Evolutionary conservation across 2,329 filamentous ascomycete genomes (phyloP).

Genomic region (Ophidiomyces ophidiicola): DNA sequence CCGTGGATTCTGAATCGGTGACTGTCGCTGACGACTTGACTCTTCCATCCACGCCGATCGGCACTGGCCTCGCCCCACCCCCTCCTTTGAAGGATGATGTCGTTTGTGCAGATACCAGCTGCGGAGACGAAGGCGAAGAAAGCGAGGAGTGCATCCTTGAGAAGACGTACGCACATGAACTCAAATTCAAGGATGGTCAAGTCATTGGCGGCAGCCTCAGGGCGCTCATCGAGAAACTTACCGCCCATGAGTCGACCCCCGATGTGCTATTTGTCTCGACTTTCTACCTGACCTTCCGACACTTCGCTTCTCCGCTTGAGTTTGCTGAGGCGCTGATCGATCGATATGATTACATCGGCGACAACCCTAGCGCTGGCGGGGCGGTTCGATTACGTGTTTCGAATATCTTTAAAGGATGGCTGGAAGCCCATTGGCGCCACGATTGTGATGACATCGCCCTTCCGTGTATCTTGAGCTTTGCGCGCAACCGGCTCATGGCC

Average conservation of each 20-base stretch:
- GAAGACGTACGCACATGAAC: conserved; percentile 80
- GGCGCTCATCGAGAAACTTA: conserved; percentile 86
- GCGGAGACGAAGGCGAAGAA: conserved; percentile 63
- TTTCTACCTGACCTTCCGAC: conserved; percentile 90
- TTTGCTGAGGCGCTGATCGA: conserved; percentile 76
- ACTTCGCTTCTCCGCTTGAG: conserved; percentile 71
- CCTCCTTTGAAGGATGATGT: conserved; percentile 57
- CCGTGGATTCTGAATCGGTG: conserved; percentile 70
- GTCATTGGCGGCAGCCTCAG: conserved; percentile 85
- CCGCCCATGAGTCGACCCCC: conserved; percentile 82
- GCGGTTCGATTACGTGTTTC: conserved; percentile 85
- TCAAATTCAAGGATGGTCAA: conserved; percentile 89
- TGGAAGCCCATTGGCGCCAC: conserved; percentile 89
- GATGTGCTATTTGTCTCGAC: conserved; percentile 85
- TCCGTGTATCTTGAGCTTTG: conserved; percentile 65
- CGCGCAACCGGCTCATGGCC: conserved; percentile 55
- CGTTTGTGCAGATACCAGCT: conserved; percentile 48
- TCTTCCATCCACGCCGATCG: conserved; percentile 20
- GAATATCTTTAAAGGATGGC: conserved; percentile 94
- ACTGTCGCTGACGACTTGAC: conserved; percentile 48
- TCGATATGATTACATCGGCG: conserved; percentile 81
- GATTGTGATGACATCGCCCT: conserved; percentile 68
- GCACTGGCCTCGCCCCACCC: conserved; percentile 39
- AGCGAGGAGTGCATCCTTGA: conserved; percentile 76
- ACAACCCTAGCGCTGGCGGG: conserved; percentile 59